Base-by-base conservation (phyloP, 2,329 filamentous ascomycete genomes). In the Elsinoe fawcettii region DNA sequence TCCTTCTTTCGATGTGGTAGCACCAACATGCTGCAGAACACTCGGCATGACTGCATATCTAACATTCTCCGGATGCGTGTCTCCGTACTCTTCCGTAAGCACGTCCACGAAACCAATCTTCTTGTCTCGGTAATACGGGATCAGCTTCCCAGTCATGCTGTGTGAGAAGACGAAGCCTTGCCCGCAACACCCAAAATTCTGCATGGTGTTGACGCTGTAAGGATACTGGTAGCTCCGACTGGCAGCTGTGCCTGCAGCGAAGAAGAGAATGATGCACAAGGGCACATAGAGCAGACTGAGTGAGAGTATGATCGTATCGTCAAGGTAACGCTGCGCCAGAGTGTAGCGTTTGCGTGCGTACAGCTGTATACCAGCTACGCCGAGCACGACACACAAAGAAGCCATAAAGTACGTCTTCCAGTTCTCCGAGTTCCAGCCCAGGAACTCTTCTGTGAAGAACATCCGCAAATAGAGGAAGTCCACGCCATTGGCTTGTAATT, bases 381-480 rank as follows among this genome's bases (percentile, higher is more conserved):
- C 4, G 7, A 61, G 20, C 2, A 65, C 53, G 2, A 54, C 51
- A 23, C 65, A 20, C 3, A 71, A 23, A 1, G 71, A 74, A 58
- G 63, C 69, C 39, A 66, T 64, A 3, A 74, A 58, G 55, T 75
- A 74, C 3, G 57, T 65, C 0, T 54, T 60, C 73, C 72, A 75
- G 37, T 71, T 62, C 60, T 76, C 73, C 6, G 65, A 65, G 54
- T 76, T 75, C 74, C 74, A 77, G 54, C 74, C 73, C 2, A 74
- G 67, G 46, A 74, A 73, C 51, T 73, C 65, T 56, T 77, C 74
- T 0, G 73, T 75, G 58, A 75, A 76, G 65, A 77, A 77, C 11
- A 77, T 66, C 2, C 74, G 73, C 16, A 77, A 66, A 61, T 77
- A 76, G 5, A 75, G 64, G 61, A 70, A 71, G 25, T 59, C 34